Percentiles rank a stretch among this genome's conserved stretches.
These are phyloP conservation scores for Heterobasidion parviporum DNA, from an alignment of 1,284 basidiomycete species.

Conservation along the genomic window DNA sequence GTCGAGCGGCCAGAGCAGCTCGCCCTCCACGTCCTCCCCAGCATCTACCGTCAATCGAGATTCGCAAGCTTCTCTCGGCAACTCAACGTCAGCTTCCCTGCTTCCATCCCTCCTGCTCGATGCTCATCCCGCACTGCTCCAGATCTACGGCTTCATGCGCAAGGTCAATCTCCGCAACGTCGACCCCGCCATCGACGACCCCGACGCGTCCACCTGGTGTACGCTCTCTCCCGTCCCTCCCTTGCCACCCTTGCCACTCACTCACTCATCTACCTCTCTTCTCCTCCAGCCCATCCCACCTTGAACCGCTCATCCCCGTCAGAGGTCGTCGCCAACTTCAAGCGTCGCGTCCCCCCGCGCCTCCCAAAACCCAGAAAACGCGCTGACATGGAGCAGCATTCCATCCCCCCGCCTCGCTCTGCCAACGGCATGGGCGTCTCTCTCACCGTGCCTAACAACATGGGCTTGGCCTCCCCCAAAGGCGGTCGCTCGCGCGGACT, in stretches of 20 bases:
- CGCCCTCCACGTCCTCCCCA: conserved; percentile 81
- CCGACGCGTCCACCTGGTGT: conserved; percentile 93
- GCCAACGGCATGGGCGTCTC: conserved; percentile 59
- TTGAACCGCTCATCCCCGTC: conserved; percentile 81
- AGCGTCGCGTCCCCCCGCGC: conserved; percentile 87
- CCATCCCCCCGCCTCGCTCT: conserved; percentile 63
- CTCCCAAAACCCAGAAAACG: conserved; percentile 76
- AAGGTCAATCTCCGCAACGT: conserved; percentile 88
- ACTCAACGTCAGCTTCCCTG: conserved; percentile 67
- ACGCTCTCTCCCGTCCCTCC: conserved; percentile 27
- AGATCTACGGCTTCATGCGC: conserved; percentile 96
- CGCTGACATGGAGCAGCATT: conserved; percentile 48
- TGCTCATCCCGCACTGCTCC: conserved; percentile 10
- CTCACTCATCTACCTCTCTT: conserved; percentile 1
- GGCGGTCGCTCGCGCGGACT: conserved; percentile 65
- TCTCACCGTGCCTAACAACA: conserved; percentile 43
- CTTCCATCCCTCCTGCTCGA: conserved; percentile 17
- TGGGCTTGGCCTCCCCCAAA: conserved; percentile 24
- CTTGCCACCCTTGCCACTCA: not conserved
- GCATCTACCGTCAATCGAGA: conserved; percentile 86
- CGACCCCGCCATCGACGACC: conserved; percentile 86
- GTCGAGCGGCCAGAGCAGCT: conserved; percentile 86
- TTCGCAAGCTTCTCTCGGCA: conserved; percentile 92
- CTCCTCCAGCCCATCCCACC: conserved; percentile 69
- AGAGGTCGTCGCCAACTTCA: conserved; percentile 84